A percentile compares a stretch with the other conserved stretches of the same genome.
These are phyloP conservation scores for Talaromyces sp. DNA, from an alignment of 2,329 filamentous ascomycete genomes.

Conservation along the genomic window DNA sequence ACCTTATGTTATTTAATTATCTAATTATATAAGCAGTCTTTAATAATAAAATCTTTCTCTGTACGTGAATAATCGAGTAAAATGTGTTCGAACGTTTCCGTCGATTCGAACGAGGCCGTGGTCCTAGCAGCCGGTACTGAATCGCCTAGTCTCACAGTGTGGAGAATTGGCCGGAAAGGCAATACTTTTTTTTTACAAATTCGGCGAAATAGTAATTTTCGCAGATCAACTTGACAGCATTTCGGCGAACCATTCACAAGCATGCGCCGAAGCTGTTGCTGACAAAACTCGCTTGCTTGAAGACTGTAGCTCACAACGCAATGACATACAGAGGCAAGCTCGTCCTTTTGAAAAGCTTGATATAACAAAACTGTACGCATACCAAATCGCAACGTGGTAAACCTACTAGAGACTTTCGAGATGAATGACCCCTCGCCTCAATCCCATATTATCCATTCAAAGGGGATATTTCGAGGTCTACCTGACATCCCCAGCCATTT, in stretches of 20 bases:
- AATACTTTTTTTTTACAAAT: too few species aligned
- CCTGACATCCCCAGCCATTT: neutral
- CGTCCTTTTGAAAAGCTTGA: neutral
- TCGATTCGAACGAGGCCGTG: too few species aligned
- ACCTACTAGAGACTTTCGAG: neutral
- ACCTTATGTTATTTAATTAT: too few species aligned
- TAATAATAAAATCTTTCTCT: too few species aligned
- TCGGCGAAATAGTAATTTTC: too few species aligned
- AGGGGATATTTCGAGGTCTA: neutral
- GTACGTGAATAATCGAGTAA: too few species aligned
- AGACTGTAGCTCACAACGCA: neutral
- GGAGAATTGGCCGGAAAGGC: too few species aligned
- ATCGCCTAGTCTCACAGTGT: too few species aligned
- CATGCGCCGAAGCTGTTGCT: neutral
- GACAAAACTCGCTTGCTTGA: neutral
- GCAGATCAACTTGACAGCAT: too few species aligned
- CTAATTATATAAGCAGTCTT: too few species aligned
- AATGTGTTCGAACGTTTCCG: too few species aligned
- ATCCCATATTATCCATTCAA: neutral
- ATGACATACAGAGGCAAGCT: neutral
- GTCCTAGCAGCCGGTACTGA: too few species aligned
- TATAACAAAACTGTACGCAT: neutral
- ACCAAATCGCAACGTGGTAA: neutral
- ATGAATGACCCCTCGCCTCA: neutral
- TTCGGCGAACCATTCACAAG: neutral